Evolutionary conservation across 306 rosid species (phyloP).

Genomic region (Cyamopsis tetragonoloba): DNA sequence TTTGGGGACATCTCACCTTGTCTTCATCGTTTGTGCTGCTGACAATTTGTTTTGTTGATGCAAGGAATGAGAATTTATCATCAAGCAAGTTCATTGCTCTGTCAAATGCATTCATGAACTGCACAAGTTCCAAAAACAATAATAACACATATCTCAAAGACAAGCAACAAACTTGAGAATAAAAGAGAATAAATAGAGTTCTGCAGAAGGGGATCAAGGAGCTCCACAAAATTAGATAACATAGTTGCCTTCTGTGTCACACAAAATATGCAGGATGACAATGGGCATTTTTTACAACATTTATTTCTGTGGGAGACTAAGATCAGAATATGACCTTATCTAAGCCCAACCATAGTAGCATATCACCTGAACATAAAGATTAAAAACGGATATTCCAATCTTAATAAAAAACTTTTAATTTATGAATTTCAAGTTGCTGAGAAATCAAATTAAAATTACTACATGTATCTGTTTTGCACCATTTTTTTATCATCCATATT

Average conservation of each 20-base stretch:
- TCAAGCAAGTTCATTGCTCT: slow-evolving; percentile 89
- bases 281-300: neutral
- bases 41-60: slow-evolving; percentile 78
- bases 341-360: neutral
- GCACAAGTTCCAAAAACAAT: slow-evolving; percentile 37
- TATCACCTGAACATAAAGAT: neutral
- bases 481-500: neutral
- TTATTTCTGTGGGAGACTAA: slow-evolving; percentile 4
- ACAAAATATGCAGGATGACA: neutral
- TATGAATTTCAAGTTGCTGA: slow-evolving; percentile 6
- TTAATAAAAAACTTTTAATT: neutral
- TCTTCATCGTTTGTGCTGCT: slow-evolving; percentile 80
- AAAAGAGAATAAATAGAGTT: slow-evolving; percentile 14
- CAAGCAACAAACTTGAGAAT: slow-evolving; percentile 21
- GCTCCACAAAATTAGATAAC: neutral
- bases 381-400: neutral
- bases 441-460: neutral
- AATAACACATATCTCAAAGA: neutral
- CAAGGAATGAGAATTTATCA: slow-evolving; percentile 67
- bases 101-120: slow-evolving; percentile 95
- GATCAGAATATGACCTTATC: slow-evolving; percentile 6
- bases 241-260: slow-evolving; percentile 5
- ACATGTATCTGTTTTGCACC: neutral
- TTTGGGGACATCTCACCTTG: slow-evolving; percentile 47
- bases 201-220: neutral